Percentiles rank a stretch among this genome's conserved stretches.
These are phyloP conservation scores for Aschersonia sp. DNA, from an alignment of 2,329 filamentous ascomycete genomes.

Conservation along the genomic window DNA sequence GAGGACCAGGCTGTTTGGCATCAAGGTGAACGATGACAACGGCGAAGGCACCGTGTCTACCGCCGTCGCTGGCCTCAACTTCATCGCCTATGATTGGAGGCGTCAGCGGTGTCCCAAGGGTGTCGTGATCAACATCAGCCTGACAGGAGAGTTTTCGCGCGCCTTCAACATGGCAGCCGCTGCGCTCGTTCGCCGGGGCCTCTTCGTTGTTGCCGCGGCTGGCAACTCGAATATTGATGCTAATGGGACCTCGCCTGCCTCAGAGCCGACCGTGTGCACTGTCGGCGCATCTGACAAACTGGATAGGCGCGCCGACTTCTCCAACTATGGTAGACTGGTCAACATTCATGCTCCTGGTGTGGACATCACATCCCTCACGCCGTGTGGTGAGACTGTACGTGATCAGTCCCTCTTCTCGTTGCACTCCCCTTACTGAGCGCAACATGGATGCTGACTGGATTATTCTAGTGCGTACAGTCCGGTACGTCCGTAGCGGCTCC, in stretches of 20 bases:
- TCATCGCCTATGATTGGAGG: conserved; percentile 20
- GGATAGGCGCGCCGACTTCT: background rate
- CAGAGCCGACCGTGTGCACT: background rate
- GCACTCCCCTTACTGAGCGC: background rate
- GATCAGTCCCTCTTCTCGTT: background rate
- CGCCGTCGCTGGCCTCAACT: conserved; percentile 31
- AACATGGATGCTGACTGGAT: background rate
- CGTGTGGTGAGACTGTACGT: background rate
- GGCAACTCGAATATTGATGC: background rate
- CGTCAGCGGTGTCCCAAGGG: conserved; percentile 24
- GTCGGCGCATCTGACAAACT: background rate
- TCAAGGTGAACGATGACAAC: conserved; percentile 28
- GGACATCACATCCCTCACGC: background rate
- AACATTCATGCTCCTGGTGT: background rate
- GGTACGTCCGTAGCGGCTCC: background rate
- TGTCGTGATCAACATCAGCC: conserved; percentile 39
- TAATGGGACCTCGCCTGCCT: background rate
- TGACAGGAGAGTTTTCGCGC: background rate
- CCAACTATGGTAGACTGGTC: background rate
- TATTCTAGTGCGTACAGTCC: background rate
- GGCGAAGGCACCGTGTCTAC: conserved; percentile 18
- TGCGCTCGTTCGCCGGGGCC: background rate
- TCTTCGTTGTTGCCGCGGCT: background rate
- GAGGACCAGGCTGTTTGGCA: conserved; percentile 22
- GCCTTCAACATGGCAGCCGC: background rate